A percentile compares a stretch with the other conserved stretches of the same genome.
Conservation (phyloP, 306 rosid genomes). For the Oxytropis ochrocephala region DNA sequence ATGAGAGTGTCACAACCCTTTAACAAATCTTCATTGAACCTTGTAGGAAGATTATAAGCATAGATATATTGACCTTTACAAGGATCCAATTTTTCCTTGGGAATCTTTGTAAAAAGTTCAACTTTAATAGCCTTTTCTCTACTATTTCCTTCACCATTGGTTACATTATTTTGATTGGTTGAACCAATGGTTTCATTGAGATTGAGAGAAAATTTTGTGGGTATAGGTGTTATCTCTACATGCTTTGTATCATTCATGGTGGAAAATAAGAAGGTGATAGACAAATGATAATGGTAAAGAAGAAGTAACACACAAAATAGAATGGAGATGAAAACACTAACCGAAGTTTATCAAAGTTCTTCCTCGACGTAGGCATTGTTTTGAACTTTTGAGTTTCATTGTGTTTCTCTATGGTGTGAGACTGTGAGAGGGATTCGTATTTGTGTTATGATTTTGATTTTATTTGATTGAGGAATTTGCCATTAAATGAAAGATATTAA, state of each 20-base stretch:
- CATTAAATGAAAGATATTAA: constrained; percentile 2
- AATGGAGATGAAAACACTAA: constrained; percentile 31
- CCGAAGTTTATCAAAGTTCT: constrained; percentile 30
- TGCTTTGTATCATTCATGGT: constrained; percentile 11
- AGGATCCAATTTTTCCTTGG: constrained; percentile 14
- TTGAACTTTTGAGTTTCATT: not conserved
- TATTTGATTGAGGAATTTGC: not conserved
- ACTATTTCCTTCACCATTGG: not conserved
- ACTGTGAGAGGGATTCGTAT: not conserved
- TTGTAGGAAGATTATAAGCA: constrained; percentile 38
- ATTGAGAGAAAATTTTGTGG: not conserved
- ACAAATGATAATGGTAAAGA: constrained; percentile 25
- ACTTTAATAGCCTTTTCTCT: not conserved
- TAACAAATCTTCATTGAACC: constrained; percentile 43
- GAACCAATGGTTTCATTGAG: not conserved
- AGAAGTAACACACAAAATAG: constrained; percentile 18
- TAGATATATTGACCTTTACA: constrained; percentile 42
- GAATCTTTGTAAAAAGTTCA: not conserved
- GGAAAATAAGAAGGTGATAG: constrained; percentile 9
- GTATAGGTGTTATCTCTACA: not conserved
- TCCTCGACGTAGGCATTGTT: not conserved
- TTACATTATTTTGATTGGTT: not conserved
- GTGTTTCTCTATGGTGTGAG: not conserved
- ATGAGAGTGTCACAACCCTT: constrained; percentile 31
- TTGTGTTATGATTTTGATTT: not conserved